These are phyloP conservation scores for Amanita molliuscula DNA, from an alignment of 768 basidiomycete genomes.

Conservation along the genomic window DNA sequence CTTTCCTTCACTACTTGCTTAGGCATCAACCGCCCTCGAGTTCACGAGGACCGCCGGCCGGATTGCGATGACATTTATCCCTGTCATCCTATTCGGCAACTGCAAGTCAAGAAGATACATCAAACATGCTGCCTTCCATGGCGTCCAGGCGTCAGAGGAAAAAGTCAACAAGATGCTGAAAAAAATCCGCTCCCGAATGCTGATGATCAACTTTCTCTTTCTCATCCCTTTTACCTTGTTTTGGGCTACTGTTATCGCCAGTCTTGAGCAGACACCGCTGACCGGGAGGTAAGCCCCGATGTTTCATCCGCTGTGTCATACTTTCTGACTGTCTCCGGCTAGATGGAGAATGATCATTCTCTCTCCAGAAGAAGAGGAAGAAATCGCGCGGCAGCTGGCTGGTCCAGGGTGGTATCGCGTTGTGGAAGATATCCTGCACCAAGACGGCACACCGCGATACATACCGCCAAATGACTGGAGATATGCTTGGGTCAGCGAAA, in stretches of 20 bases:
- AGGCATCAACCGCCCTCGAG: slow-evolving; percentile 72
- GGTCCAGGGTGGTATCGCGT: slow-evolving; percentile 84
- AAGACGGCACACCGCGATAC: slow-evolving; percentile 49
- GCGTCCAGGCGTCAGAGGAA: slow-evolving; percentile 40
- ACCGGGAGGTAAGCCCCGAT: slow-evolving; percentile 61
- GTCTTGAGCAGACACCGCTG: slow-evolving; percentile 68
- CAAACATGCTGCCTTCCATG: slow-evolving; percentile 39
- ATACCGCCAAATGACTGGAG: slow-evolving; percentile 83
- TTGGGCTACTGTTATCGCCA: slow-evolving; percentile 61
- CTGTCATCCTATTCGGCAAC: slow-evolving; percentile 54
- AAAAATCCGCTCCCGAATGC: slow-evolving; percentile 37
- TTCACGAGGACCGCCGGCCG: slow-evolving; percentile 60
- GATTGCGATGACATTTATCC: slow-evolving; percentile 67
- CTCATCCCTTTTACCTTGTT: slow-evolving; percentile 53
- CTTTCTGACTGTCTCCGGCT: background rate
- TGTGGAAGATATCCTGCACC: slow-evolving; percentile 67
- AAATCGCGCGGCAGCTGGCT: slow-evolving; percentile 71
- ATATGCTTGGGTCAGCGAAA: slow-evolving; percentile 75
- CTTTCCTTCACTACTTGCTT: background rate
- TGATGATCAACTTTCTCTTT: slow-evolving; percentile 43
- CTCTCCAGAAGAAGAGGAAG: slow-evolving; percentile 89
- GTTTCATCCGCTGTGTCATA: background rate
- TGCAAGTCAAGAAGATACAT: slow-evolving; percentile 40
- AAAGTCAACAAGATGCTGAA: slow-evolving; percentile 37
- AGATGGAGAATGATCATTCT: slow-evolving; percentile 85